These are phyloP conservation scores for Cercospora nicotianae DNA, from an alignment of 2,329 filamentous ascomycete genomes.

Conservation along the genomic window DNA sequence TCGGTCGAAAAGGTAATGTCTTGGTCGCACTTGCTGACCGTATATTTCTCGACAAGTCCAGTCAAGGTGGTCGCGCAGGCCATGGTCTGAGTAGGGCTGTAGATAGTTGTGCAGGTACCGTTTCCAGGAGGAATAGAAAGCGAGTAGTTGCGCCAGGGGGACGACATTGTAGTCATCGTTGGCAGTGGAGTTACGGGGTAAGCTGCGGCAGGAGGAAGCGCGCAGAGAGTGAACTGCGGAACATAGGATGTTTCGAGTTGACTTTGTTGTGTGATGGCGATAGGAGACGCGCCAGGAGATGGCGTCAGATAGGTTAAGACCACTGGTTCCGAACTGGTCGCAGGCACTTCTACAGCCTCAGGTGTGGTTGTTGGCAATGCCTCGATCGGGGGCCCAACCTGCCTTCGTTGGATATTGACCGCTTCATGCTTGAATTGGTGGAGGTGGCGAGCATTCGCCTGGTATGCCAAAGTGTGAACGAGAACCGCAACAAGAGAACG, in stretches of 20 bases:
- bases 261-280: conserved; percentile 46
- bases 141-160: conserved; percentile 43
- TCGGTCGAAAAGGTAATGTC: conserved; percentile 50
- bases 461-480: conserved; percentile 21
- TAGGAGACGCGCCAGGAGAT: conserved; percentile 44
- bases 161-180: conserved; percentile 33
- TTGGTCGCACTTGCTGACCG: conserved; percentile 46
- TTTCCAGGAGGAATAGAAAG: conserved; percentile 36
- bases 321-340: conserved; percentile 24
- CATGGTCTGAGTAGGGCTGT: conserved; percentile 43
- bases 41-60: conserved; percentile 44
- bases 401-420: conserved; percentile 31
- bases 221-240: conserved; percentile 46
- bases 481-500: conserved; percentile 24
- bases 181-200: conserved; percentile 36
- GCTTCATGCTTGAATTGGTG: conserved; percentile 36
- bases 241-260: conserved; percentile 47
- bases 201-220: conserved; percentile 41
- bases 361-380: conserved; percentile 19
- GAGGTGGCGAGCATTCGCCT: conserved; percentile 27
- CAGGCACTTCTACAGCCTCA: conserved; percentile 8
- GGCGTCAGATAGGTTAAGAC: conserved; percentile 44
- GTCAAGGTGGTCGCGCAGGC: conserved; percentile 48
- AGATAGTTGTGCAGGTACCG: conserved; percentile 44
- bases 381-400: conserved; percentile 26